A percentile compares a stretch with the other conserved stretches of the same genome.
Evolutionary conservation across 2,329 filamentous ascomycete genomes (phyloP).

Genomic region (Penicillium sp.): DNA sequence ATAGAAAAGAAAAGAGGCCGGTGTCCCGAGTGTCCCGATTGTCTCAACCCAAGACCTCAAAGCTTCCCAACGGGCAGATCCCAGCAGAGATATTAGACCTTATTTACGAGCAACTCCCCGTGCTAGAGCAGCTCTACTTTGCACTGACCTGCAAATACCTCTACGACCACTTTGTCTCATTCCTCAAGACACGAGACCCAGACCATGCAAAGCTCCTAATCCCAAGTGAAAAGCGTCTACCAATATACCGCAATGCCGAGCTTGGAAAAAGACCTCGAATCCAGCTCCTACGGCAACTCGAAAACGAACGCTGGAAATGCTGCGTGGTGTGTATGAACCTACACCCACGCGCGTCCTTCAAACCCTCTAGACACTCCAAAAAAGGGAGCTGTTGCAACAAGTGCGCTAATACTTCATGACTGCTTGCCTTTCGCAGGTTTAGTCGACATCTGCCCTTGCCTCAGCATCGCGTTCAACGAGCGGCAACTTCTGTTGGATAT

Average conservation of each 20-base stretch:
- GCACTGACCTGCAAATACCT: background rate
- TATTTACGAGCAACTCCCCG: background rate
- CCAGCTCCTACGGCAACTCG: too few relatives aligned
- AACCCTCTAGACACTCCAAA: too few relatives aligned
- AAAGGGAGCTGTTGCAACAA: too few relatives aligned
- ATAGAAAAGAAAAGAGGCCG: background rate
- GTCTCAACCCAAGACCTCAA: background rate
- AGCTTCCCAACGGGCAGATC: background rate
- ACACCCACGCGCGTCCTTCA: too few relatives aligned
- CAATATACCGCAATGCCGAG: too few relatives aligned
- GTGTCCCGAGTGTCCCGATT: background rate
- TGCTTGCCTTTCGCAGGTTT: background rate
- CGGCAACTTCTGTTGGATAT: too few relatives aligned
- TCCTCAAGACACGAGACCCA: background rate
- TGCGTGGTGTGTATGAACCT: too few relatives aligned
- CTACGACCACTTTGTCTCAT: background rate
- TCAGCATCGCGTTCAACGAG: background rate
- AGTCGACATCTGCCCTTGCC: background rate
- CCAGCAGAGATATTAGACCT: background rate
- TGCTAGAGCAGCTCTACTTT: background rate
- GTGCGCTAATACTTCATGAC: too few relatives aligned
- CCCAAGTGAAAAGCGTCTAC: too few relatives aligned
- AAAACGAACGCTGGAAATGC: too few relatives aligned
- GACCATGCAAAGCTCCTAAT: background rate
- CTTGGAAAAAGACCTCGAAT: too few relatives aligned